Evolutionary conservation across 805 yeast genomes (phyloP), one percentile per base, ranked within the genome.

Genomic region (Candida silvatica): DNA sequence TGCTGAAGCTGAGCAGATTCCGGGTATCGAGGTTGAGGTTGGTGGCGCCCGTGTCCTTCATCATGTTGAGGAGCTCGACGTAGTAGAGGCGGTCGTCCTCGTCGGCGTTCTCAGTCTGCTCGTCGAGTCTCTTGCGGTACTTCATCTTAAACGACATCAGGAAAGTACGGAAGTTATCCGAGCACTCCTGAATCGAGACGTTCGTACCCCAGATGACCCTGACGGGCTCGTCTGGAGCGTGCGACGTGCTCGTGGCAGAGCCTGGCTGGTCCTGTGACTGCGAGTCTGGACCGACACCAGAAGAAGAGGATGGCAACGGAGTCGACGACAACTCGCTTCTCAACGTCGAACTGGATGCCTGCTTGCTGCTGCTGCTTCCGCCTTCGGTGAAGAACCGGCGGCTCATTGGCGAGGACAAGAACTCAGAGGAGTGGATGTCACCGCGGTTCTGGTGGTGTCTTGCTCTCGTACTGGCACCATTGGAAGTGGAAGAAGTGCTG

Each of bases 121-220:
- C 67, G 31, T 71, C 78, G 40, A 67, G 54, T 5, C 54, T 51
- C 46, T 72, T 74, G 40, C 97, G 70, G 58, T 83, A 77, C 50
- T 78, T 81, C 60, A 71, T 62, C 54, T 86, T 83, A 66, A 87
- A 92, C 18, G 80, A 74, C 79, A 82, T 78, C 48, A 92, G 62
- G 46, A 92, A 92, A 43, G 78, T 78, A 44, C 94, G 69, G 62
- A 92, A 90, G 34, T 73, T 69, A 45, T 76, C 80, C 26, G 83
- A 71, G 47, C 92, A 80, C 51, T 92, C 96, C 51, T 77, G 84
- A 51, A 92, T 88, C 32, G 94, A 81, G 19, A 92, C 95, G 52
- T 90, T 87, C 1, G 98, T 92, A 59, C 98, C 98, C 98, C 98
- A 92, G 51, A 92, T 90, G 36, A 92, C 95, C 49, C 94, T 72